Evolutionary conservation across 2,329 filamentous ascomycete species (phyloP).

Genomic region (Penicillium sp.): DNA sequence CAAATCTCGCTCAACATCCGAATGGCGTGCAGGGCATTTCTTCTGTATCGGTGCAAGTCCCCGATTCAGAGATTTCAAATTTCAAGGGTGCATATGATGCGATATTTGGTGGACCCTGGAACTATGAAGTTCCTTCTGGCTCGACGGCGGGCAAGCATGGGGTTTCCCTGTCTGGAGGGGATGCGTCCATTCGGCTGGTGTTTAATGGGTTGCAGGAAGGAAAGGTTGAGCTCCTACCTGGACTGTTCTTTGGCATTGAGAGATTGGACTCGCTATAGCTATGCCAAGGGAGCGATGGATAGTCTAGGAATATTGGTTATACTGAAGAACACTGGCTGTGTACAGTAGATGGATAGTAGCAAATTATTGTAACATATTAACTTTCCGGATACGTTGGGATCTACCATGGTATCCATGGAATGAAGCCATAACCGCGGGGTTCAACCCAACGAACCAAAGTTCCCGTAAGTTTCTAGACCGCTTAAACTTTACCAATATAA

Average conservation of each 20-base stretch:
- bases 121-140: conserved; percentile 9
- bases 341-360: neutral
- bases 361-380: too few species aligned
- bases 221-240: conserved; percentile 11
- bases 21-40: conserved; percentile 12
- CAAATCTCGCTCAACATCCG: conserved; percentile 9
- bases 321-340: neutral
- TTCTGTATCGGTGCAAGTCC: conserved; percentile 5
- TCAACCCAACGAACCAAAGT: too few species aligned
- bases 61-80: neutral
- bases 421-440: too few species aligned
- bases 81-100: conserved; percentile 8
- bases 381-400: too few species aligned
- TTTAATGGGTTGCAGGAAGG: conserved; percentile 8
- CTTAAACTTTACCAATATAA: too few species aligned
- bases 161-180: neutral
- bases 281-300: neutral
- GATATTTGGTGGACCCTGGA: conserved; percentile 4
- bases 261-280: neutral
- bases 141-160: neutral
- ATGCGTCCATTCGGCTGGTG: neutral
- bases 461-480: too few species aligned
- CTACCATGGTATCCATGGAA: too few species aligned
- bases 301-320: neutral
- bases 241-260: conserved; percentile 10